Evolutionary conservation across 2,329 filamentous ascomycete species (phyloP), one percentile per base, ranked within the genome.

Genomic region (Clonostachys solani): DNA sequence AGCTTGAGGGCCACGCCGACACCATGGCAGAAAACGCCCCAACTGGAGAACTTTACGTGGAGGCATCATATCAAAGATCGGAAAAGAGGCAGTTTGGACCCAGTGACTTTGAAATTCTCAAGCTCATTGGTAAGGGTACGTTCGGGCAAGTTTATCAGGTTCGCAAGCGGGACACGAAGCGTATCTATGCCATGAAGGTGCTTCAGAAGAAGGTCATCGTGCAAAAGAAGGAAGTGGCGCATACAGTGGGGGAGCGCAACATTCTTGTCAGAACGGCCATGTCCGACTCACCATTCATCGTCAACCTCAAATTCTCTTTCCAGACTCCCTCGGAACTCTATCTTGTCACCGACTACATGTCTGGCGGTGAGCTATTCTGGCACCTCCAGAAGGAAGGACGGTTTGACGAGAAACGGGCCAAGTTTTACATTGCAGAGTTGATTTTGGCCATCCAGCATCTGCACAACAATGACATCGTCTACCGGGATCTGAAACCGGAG

Each of bases 271-370:
- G 94, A 54, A 99, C 94, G 5, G 94, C 94, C 29, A 97, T 89
- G 70, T 86, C 92, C 1, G 91, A 97, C 54, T 99, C 94, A 15
- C 90, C 92, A 0, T 99, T 99, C 62, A 99, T 99, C 52, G 94
- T 99, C 38, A 92, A 92, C 8, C 78, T 99, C 59, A 99, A 99
- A 62, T 99, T 97, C 64, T 97, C 94, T 0, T 99, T 99, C 74
- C 94, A 99, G 66, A 97, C 94, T 1, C 89, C 92, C 2, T 94
- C 92, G 5, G 94, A 99, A 66, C 80, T 99, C 3, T 97, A 97
- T 64, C 78, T 99, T n/a, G 94, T 99, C 13, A 97, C 94, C 6
- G 94, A 97, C 64, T 99, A 96, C 73, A 97, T 99, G 94, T 99
- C 94, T 15, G 94, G 94, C 37, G 94, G 94, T 49, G 94, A 99